A percentile compares a stretch with the other conserved stretches of the same genome.
Evolutionary conservation across 306 rosid genomes (phyloP).

Genomic region (Corylus americana): DNA sequence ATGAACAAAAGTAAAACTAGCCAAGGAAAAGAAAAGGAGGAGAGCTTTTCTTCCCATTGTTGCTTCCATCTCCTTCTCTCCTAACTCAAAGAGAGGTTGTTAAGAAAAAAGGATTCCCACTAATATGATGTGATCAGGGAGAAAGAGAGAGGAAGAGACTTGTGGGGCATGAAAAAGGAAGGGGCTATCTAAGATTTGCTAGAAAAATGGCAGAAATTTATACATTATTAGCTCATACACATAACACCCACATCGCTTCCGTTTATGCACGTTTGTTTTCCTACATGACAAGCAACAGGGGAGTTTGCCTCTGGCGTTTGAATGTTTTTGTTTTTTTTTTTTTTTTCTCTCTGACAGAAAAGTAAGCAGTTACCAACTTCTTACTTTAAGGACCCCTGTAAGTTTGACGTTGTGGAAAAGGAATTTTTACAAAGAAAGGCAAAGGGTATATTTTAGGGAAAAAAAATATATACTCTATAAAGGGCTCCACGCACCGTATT

Average conservation of each 20-base stretch:
- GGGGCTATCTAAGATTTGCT: conserved; percentile 45
- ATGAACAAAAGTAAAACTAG: conserved; percentile 13
- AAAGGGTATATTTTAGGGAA: not conserved
- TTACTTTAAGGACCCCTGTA: conserved; percentile 41
- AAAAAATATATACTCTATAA: too few species aligned
- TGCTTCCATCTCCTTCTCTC: conserved; percentile 22
- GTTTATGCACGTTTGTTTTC: not conserved
- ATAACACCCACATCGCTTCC: conserved; percentile 35
- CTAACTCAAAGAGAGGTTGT: conserved; percentile 22
- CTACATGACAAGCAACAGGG: not conserved
- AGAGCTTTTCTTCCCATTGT: conserved; percentile 34
- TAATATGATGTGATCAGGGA: conserved; percentile 15
- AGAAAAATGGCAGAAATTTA: conserved; percentile 34
- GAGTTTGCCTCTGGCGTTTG: not conserved
- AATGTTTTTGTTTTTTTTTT: too few species aligned
- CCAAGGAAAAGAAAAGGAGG: conserved; percentile 10
- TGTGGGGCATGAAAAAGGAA: conserved; percentile 48
- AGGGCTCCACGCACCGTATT: not conserved
- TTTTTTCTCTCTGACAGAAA: conserved; percentile 28
- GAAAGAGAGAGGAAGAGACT: conserved; percentile 20
- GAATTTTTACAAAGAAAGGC: conserved; percentile 17
- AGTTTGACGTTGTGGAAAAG: conserved; percentile 43
- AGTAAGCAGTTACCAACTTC: conserved; percentile 51
- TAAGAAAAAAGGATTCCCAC: conserved; percentile 28
- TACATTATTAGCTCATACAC: conserved; percentile 48